Base-by-base conservation (phyloP, 306 rosid species). In the Gastrolobium bilobum region DNA sequence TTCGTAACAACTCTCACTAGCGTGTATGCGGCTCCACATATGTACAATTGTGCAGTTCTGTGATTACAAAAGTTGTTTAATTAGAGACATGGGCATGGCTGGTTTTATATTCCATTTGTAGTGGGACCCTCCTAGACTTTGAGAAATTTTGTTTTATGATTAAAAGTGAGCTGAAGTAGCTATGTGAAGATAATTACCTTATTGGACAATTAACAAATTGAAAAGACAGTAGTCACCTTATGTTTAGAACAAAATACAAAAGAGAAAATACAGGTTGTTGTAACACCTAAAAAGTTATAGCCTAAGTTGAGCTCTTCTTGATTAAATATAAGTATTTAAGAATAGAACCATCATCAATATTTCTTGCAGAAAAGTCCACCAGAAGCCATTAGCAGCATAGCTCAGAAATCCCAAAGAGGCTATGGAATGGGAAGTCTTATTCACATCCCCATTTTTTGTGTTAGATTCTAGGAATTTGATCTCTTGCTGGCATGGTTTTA, bases 401-500 rank as follows among this genome's bases (percentile, higher is more conserved):
- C 76, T 51, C 6, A 84, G 56, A 71, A 52, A 43, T 34, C 91
- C 98, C 71, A 69, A 54, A 37, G 97, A 93, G 4, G 80, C 70
- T 7, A 52, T 48, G 31, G 57, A 68, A 75, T 84, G 77, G 29
- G 75, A 81, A 50, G 80, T 81, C 51, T 37, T 68, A 57, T 83
- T 75, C 68, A 68, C 37, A 73, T 26, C 70, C 7, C 39, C 82
- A 38, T 42, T 59, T 11, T 75, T 71, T 61, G 86, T 26, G 33
- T 67, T 57, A 44, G 86, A 71, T 39, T 83, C 80, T 8, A 66
- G 53, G 80, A 91, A 59, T 54, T 76, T 81, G 71, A 81, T 80
- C 81, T 80, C 83, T 59, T 68, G 61, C 64, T 81, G 84, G 86
- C 98, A 94, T 82, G 98, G 92, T 75, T 77, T 88, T 69, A 94